Evolutionary conservation across 2,329 filamentous ascomycete species (phyloP).

Genomic region (Alternaria sp.): DNA sequence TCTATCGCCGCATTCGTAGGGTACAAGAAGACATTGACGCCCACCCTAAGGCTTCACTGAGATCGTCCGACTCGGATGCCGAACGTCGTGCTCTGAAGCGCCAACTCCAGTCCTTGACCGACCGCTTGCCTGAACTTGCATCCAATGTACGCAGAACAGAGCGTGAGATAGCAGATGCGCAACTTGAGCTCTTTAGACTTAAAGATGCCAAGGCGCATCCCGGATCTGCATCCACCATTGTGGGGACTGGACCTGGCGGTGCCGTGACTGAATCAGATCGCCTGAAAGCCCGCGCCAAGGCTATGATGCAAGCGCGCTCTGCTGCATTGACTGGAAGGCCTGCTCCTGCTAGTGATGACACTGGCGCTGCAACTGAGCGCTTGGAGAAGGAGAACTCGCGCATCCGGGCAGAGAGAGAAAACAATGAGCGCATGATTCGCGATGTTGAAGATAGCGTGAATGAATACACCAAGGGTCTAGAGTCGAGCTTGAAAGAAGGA

Average conservation of each 20-base stretch:
- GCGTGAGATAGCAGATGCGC: conserved; percentile 89
- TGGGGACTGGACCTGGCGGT: conserved; percentile 92
- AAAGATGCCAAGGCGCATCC: conserved; percentile 94
- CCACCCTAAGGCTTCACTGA: conserved; percentile 76
- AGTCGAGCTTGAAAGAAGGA: conserved; percentile 86
- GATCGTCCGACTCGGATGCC: conserved; percentile 78
- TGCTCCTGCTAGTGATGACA: conserved; percentile 72
- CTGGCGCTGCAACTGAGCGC: conserved; percentile 80
- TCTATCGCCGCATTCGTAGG: conserved; percentile 89
- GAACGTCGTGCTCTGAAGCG: conserved; percentile 86
- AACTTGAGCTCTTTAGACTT: conserved; percentile 89
- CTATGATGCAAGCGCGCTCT: conserved; percentile 98
- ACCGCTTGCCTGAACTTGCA: conserved; percentile 89
- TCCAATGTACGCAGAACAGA: conserved; percentile 92
- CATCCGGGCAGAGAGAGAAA: conserved; percentile 84
- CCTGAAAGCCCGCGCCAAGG: conserved; percentile 91
- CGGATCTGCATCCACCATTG: conserved; percentile 77
- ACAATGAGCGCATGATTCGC: conserved; percentile 94
- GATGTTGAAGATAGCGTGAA: conserved; percentile 96
- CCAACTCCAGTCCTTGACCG: conserved; percentile 86
- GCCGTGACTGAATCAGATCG: conserved; percentile 91
- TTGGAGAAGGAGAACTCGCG: conserved; percentile 87
- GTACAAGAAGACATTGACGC: conserved; percentile 94
- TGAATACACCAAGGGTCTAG: conserved; percentile 84
- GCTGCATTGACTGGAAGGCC: conserved; percentile 90